phyloP scores from a whole-genome alignment of 768 basidiomycete genomes.

The Mycena epipterygia region DNA sequence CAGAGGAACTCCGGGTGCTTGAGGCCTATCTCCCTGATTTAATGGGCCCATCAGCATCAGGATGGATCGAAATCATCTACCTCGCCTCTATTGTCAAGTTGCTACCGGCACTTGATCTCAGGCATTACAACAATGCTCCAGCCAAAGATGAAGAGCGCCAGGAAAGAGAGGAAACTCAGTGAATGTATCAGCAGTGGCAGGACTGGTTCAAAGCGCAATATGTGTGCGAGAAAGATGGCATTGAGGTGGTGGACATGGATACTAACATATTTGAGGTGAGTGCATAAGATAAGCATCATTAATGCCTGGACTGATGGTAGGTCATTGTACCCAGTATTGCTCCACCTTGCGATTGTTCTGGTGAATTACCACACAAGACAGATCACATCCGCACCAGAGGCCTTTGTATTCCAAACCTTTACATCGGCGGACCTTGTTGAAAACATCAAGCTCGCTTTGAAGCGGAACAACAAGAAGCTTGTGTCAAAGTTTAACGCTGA shows the following conservation, averaged over 20 bases:
- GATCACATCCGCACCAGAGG: not conserved
- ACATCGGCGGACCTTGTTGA: not conserved
- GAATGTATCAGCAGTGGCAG: no score
- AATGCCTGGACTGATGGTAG: no score
- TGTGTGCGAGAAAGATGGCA: not conserved
- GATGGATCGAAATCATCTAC: not conserved
- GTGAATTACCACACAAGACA: not conserved
- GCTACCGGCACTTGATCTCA: not conserved
- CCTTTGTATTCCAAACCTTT: not conserved
- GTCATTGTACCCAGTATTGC: no score
- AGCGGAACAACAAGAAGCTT: not conserved
- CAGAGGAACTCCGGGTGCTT: not conserved
- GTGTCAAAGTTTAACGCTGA: no score
- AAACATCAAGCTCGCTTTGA: not conserved
- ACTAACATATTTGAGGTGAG: not conserved
- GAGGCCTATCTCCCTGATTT: not conserved
- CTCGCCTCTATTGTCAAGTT: not conserved
- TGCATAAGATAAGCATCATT: no score
- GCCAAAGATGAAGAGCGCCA: no score
- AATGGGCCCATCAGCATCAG: not conserved
- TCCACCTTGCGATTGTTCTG: not conserved
- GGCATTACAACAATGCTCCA: not conserved
- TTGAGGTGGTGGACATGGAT: not conserved
- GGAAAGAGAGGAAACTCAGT: no score
- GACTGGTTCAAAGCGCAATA: no score